Evolutionary conservation across 768 basidiomycete genomes (phyloP), one percentile per base, ranked within the genome.

Genomic region (Dacryopinax primogenitus): DNA sequence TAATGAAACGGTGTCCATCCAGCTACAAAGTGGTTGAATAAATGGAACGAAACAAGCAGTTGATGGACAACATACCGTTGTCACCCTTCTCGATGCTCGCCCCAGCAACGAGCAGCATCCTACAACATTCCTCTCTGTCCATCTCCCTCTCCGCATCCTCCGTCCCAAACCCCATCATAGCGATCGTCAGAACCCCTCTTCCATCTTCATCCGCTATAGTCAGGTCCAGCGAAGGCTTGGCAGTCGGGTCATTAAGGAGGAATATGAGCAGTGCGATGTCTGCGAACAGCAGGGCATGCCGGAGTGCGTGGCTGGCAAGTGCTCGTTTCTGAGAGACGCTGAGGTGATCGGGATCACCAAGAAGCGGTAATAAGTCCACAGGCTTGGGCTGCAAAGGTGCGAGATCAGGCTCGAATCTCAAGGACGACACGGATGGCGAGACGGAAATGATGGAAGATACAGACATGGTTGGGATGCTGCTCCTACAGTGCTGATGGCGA

Each of bases 1-100:
- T 95, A 87, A 71, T 97, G 95, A 13, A 99, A 79, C 1, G 94
- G 86, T 11, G 91, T 92, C 96, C 96, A 98, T 34, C 95, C 94
- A 67, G 84, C 93, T 96, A 66, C 45, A 64, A 35, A 63, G 47
- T 16, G 34, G 18, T 51, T 51, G 15, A 33, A 62, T 35, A 64
- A 33, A 1, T 33, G 45, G 63, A 28, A 36, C 34, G 51, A 33
- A 32, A 15, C 37, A 21, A 26, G 32, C 36, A 15, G 36, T n/a
- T 16, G 28, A 18, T 67, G 67, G 64, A 44, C 41, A n/a, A 74
- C 81, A 44, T 68, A 87, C 88, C 82, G 70, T 86, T 79, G 74
- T 92, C 90, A 44, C 82, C 77, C 36, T 70, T 66, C 58, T 76
- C 75, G 44, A 88, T 75, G 72, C 88, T 82, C 26, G 88, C 86